Evolutionary conservation across 2,329 filamentous ascomycete genomes (phyloP), one percentile per base, ranked within the genome.

Genomic region (Colletotrichum somersetense): DNA sequence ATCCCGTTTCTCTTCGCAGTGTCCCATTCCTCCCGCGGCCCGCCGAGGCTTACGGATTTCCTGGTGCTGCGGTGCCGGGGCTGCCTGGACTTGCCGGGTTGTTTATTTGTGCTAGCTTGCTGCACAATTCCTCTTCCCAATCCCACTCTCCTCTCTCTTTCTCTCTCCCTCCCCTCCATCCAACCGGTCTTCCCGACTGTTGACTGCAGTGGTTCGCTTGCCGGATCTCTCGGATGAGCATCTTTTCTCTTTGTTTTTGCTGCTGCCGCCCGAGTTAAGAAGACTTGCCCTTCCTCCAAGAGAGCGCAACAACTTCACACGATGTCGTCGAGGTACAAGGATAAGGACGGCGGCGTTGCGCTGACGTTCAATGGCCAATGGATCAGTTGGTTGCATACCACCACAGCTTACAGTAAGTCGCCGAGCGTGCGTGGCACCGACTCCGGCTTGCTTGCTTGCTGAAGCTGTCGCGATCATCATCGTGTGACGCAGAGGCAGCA

Each of bases 371-470:
- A 92, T 80, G 96, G 94, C 76, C 92, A 92, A 87, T 98, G 94
- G 93, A 87, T 99, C 75, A 94, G 95, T 72, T 97, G 93, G 89
- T 83, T 90, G 75, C 96, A 99, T 84, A 99, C 96, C 11, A 82
- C 87, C 59, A 85, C 93, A 76, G 96, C 95, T 72, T 98, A 97
- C 81, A 84, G 92, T 95, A 81, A 76, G 89, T 85, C 63, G 53
- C 23, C 53, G 38, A 14, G 35, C 46, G 26, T 42, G 26, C 48
- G 50, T 23, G 18, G 38, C 30, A 18, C 48, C 38, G n/a, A n/a
- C 26, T 2, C 18, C 42, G 42, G 38, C 26, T 20, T 57, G 67
- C 44, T 48, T n/a, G 66, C 44, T 40, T 63, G 38, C 63, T 35
- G 55, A 58, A 42, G 53, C 23, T 57, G 38, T 62, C 56, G 40